A percentile compares a stretch with the other conserved stretches of the same genome.
These are phyloP conservation scores for Spirogloea muscicola DNA, from an alignment of 139 green algal genomes.

Conservation along the genomic window DNA sequence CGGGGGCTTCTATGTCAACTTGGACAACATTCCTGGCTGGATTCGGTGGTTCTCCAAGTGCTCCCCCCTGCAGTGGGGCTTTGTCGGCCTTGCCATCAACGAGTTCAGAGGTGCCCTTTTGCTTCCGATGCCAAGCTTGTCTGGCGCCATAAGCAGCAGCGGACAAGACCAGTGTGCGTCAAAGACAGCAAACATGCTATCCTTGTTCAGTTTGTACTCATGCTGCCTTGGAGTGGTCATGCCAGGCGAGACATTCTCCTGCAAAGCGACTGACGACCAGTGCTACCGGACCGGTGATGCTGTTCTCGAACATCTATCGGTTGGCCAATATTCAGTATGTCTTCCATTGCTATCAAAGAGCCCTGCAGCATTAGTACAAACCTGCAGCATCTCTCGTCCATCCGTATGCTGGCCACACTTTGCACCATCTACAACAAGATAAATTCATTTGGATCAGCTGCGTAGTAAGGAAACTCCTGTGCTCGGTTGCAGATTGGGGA, in stretches of 20 bases:
- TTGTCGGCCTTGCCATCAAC: conserved; percentile 44
- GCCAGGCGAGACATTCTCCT: not conserved
- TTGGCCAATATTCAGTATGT: not conserved
- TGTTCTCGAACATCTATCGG: conserved; percentile 6
- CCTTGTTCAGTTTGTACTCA: not conserved
- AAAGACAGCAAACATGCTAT: conserved; percentile 3
- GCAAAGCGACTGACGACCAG: not conserved
- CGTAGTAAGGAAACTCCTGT: not conserved
- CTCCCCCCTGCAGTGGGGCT: conserved; percentile 49
- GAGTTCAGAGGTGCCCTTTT: conserved; percentile 37
- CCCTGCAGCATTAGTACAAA: not conserved
- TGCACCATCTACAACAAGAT: not conserved
- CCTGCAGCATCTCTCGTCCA: not conserved
- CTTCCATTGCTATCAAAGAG: not conserved
- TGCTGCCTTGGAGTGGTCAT: not conserved
- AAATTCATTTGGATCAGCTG: not conserved
- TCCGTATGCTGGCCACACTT: not conserved
- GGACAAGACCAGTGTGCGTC: not conserved
- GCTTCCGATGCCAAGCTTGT: no score
- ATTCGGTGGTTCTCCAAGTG: conserved; percentile 43
- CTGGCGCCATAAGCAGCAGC: not conserved
- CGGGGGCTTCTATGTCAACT: conserved; percentile 58
- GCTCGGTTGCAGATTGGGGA: conserved; percentile 18
- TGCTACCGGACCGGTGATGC: conserved; percentile 3
- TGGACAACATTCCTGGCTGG: conserved; percentile 50